A percentile compares a stretch with the other conserved stretches of the same genome.
phyloP scores from a whole-genome alignment of 2,329 filamentous ascomycete species.

The Penicillium decumbens region DNA sequence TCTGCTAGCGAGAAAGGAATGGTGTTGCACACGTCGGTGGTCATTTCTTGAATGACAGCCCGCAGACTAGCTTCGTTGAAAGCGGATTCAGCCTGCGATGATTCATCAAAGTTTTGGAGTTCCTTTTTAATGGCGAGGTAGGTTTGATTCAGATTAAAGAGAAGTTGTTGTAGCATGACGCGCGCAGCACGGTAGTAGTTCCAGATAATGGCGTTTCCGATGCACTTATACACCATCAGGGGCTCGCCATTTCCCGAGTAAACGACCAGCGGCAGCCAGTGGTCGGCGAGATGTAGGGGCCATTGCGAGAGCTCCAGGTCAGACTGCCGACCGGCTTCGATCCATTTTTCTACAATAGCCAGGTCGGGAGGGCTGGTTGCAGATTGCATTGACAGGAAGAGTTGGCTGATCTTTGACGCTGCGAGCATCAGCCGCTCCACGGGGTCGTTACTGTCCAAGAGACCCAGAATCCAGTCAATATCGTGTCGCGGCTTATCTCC shows the following conservation, averaged over 20 bases:
- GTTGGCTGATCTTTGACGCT: slow-evolving; percentile 29
- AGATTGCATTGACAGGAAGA: slow-evolving; percentile 24
- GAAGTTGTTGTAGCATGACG: slow-evolving; percentile 30
- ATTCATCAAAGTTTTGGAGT: slow-evolving; percentile 4
- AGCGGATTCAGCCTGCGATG: not conserved
- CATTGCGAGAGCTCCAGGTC: slow-evolving; percentile 32
- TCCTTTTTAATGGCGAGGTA: slow-evolving; percentile 15
- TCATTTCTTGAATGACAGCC: slow-evolving; percentile 31
- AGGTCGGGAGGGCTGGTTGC: slow-evolving; percentile 13
- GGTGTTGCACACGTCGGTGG: slow-evolving; percentile 33
- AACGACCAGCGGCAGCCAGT: slow-evolving; percentile 33
- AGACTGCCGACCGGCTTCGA: slow-evolving; percentile 19
- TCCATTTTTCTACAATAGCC: slow-evolving; percentile 22
- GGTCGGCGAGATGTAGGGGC: slow-evolving; percentile 29
- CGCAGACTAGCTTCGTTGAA: slow-evolving; percentile 12
- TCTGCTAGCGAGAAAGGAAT: slow-evolving; percentile 34
- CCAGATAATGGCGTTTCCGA: slow-evolving; percentile 30
- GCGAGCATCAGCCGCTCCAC: slow-evolving; percentile 30
- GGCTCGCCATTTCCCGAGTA: slow-evolving; percentile 27
- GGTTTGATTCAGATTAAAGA: slow-evolving; percentile 24
- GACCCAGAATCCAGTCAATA: slow-evolving; percentile 27
- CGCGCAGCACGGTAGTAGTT: slow-evolving; percentile 36
- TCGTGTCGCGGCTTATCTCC: slow-evolving; percentile 30
- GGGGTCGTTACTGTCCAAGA: slow-evolving; percentile 29
- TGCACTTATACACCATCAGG: slow-evolving; percentile 32